phyloP scores from a whole-genome alignment of 2,329 filamentous ascomycete species.

The Aspergillus aculeatinus region DNA sequence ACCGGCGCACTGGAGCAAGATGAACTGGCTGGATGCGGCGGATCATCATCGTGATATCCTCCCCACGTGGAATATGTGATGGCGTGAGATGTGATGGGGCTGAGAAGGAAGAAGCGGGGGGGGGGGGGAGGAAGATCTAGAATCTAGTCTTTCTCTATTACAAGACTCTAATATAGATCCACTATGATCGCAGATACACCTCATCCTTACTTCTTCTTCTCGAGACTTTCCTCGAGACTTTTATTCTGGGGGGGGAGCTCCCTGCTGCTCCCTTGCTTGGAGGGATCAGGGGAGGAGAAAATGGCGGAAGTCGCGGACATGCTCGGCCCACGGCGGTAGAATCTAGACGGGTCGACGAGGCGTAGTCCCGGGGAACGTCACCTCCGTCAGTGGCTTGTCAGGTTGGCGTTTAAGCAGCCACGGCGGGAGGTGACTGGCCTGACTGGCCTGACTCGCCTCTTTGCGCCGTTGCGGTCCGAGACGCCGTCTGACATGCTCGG shows the following conservation, averaged over 20 bases:
- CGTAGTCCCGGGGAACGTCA: neutral
- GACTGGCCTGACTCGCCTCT: neutral
- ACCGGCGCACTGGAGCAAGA: slow-evolving; percentile 43
- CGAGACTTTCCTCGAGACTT: neutral
- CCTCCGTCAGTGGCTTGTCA: neutral
- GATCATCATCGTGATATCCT: slow-evolving; percentile 10
- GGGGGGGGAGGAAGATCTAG: neutral
- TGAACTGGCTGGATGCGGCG: slow-evolving; percentile 39
- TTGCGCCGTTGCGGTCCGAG: neutral
- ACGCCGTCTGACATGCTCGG: neutral
- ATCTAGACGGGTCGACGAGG: neutral
- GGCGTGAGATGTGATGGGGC: neutral
- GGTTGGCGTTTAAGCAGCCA: neutral
- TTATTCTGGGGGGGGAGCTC: too few relatives aligned
- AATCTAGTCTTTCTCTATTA: neutral
- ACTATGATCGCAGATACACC: neutral
- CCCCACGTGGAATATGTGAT: neutral
- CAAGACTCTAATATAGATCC: neutral
- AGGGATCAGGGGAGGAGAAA: too few relatives aligned
- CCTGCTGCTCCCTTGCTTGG: too few relatives aligned
- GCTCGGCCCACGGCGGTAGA: neutral
- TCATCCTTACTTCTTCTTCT: neutral
- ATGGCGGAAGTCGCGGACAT: neutral
- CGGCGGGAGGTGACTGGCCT: neutral
- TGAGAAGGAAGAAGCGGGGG: too few relatives aligned